Conservation (phyloP, 2,329 filamentous ascomycete species). For the Colletotrichum sidae region DNA sequence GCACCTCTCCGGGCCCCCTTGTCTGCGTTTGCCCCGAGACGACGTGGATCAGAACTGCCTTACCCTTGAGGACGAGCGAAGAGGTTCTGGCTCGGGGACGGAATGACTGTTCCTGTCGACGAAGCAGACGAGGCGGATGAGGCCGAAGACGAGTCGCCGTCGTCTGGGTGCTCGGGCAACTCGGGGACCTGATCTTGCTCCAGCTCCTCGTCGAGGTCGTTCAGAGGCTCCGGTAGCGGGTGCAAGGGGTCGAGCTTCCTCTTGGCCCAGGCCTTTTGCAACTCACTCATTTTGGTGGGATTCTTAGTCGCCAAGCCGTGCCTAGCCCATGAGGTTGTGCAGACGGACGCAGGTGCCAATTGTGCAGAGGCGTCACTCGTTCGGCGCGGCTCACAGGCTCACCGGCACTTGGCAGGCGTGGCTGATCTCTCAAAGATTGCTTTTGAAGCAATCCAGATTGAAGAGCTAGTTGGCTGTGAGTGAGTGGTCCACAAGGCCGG, state of each 20-base stretch:
- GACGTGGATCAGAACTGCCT: constrained; percentile 40
- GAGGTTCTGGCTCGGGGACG: constrained; percentile 77
- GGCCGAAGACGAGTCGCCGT: constrained; percentile 79
- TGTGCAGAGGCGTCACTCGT: constrained; percentile 4
- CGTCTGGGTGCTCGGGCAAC: constrained; percentile 57
- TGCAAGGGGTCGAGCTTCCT: constrained; percentile 74
- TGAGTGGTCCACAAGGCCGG: background rate
- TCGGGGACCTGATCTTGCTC: constrained; percentile 60
- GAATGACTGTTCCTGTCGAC: constrained; percentile 91
- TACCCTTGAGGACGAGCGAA: constrained; percentile 79
- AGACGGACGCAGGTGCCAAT: background rate
- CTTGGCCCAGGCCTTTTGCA: constrained; percentile 83
- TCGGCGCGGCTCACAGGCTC: background rate
- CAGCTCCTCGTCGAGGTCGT: constrained; percentile 65
- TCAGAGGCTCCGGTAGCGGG: constrained; percentile 62
- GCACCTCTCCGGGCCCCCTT: background rate
- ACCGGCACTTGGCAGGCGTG: background rate
- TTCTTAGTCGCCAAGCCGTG: constrained; percentile 9
- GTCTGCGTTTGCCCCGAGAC: constrained; percentile 14
- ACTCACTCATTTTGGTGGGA: constrained; percentile 76
- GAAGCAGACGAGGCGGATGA: constrained; percentile 79
- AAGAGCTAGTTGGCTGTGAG: constrained; percentile 3
- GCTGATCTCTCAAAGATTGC: background rate
- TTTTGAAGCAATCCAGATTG: background rate
- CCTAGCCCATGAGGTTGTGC: constrained; percentile 18